Evolutionary conservation across 257 asterid genomes (phyloP).

Genomic region (Solanum paucissectum): DNA sequence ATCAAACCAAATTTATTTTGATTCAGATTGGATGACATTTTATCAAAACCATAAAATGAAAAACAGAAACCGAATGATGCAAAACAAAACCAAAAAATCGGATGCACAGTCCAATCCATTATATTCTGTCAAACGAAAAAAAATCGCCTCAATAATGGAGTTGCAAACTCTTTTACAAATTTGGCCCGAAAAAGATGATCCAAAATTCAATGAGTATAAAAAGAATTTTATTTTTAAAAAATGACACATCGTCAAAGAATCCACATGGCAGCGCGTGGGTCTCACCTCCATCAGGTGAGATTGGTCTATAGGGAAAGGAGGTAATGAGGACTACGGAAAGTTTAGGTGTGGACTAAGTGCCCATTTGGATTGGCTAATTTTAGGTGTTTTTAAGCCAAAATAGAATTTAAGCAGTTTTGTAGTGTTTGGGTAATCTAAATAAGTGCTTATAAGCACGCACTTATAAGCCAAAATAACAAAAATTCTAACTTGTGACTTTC

Average conservation of each 20-base stretch:
- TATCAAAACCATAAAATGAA: not conserved
- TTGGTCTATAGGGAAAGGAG: not conserved
- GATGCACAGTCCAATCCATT: not conserved
- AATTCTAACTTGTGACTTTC: not conserved
- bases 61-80: not conserved
- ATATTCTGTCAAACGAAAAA: not conserved
- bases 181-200: not conserved
- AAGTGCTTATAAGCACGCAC: not conserved
- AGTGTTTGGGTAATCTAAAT: not conserved
- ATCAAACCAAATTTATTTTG: not conserved
- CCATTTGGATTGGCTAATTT: not conserved
- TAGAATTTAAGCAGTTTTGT: not conserved
- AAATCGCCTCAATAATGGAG: not conserved
- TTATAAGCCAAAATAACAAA: not conserved
- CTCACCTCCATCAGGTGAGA: not conserved
- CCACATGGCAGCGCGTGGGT: not conserved
- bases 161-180: not conserved
- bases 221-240: not conserved
- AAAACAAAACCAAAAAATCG: not conserved
- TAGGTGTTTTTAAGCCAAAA: not conserved
- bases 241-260: not conserved
- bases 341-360: not conserved
- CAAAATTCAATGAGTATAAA: not conserved
- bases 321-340: not conserved
- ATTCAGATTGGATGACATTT: not conserved